These are phyloP conservation scores for Coemansia sp. DNA, from an alignment of 192 early-diverging fungal genomes.

Conservation along the genomic window DNA sequence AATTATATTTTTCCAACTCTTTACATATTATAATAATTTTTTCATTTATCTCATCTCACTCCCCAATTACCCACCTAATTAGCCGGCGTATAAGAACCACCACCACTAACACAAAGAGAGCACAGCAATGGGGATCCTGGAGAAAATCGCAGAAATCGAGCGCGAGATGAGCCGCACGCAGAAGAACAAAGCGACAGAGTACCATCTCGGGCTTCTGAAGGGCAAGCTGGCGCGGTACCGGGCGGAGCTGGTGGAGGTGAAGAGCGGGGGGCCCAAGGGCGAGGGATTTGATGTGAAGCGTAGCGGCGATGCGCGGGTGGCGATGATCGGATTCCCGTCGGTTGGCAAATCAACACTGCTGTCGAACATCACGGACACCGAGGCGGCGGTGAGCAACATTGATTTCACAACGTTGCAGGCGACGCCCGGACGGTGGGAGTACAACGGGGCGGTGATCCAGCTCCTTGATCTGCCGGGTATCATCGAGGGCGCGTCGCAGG, in stretches of 20 bases:
- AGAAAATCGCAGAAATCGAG: slow-evolving; percentile 91
- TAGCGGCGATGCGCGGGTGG: slow-evolving; percentile 94
- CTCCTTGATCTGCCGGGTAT: slow-evolving; percentile 98
- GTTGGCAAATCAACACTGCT: slow-evolving; percentile 99
- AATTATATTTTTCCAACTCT: no score
- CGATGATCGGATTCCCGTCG: slow-evolving; percentile 96
- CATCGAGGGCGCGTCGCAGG: slow-evolving; percentile 96
- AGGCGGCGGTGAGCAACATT: slow-evolving; percentile 84
- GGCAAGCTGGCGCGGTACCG: slow-evolving; percentile 90
- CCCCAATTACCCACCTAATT: no score
- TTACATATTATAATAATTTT: no score
- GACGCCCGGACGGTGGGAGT: slow-evolving; percentile 93
- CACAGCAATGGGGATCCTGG: slow-evolving; percentile 75
- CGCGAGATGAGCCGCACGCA: slow-evolving; percentile 91
- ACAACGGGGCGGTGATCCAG: slow-evolving; percentile 96
- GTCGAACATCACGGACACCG: slow-evolving; percentile 87
- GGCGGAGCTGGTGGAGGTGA: slow-evolving; percentile 73
- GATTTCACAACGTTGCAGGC: slow-evolving; percentile 98
- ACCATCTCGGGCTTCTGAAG: slow-evolving; percentile 97
- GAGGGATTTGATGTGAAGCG: slow-evolving; percentile 99
- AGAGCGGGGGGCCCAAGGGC: slow-evolving; percentile 65
- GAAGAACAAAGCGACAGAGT: slow-evolving; percentile 99
- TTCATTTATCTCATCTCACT: no score
- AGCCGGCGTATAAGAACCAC: no score
- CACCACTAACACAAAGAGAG: background rate